Conservation (phyloP, 345 rosid genomes). For the Stellera chamaejasme region DNA sequence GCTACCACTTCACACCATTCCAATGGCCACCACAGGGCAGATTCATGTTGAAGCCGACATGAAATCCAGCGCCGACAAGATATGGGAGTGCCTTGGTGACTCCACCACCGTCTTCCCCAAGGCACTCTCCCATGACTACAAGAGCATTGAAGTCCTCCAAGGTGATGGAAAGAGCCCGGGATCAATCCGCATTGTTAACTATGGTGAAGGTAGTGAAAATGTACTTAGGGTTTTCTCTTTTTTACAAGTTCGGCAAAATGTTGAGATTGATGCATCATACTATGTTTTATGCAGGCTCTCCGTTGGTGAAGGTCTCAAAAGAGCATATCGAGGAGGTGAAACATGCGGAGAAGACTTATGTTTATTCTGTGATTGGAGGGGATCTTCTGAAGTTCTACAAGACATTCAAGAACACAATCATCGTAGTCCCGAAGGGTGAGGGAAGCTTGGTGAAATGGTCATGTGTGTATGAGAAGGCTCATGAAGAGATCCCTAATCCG, state of each 20-base stretch:
- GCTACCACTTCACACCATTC: background rate
- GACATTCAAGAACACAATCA: constrained; percentile 48
- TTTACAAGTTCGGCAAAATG: too few relatives aligned
- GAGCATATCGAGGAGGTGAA: constrained; percentile 73
- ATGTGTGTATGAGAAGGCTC: constrained; percentile 65
- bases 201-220: constrained; percentile 45
- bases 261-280: too few relatives aligned
- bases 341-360: constrained; percentile 36
- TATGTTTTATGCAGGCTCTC: constrained; percentile 36
- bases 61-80: constrained; percentile 56
- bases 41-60: constrained; percentile 69
- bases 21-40: constrained; percentile 51
- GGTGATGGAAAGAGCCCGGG: constrained; percentile 84
- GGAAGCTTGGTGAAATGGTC: constrained; percentile 74
- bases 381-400: constrained; percentile 77
- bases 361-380: constrained; percentile 63
- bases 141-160: constrained; percentile 65
- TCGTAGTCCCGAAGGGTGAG: constrained; percentile 47
- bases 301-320: constrained; percentile 54
- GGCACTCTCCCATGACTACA: constrained; percentile 67
- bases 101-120: constrained; percentile 55
- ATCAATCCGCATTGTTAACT: constrained; percentile 60
- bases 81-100: constrained; percentile 59
- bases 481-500: constrained; percentile 62
- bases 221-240: too few relatives aligned